Conservation (phyloP, 257 asterid genomes). For the Voacanga thouarsii region DNA sequence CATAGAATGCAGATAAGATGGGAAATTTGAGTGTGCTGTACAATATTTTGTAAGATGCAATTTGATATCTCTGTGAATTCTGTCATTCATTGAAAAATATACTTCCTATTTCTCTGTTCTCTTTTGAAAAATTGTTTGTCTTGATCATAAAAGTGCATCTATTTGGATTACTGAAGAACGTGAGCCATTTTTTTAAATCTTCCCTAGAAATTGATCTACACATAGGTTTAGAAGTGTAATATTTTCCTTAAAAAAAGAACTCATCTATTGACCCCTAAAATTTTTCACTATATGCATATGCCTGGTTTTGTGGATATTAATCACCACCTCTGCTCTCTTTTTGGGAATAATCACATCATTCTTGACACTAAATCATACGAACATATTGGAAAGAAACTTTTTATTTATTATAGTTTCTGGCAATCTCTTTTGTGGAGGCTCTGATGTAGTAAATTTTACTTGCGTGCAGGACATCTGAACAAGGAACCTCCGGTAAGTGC, state of each 20-base stretch:
- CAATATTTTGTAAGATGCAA: neutral
- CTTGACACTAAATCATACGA: neutral
- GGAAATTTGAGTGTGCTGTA: neutral
- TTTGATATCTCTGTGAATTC: neutral
- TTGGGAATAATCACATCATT: neutral
- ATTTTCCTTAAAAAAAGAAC: too few relatives aligned
- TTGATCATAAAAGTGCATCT: neutral
- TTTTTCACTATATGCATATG: neutral
- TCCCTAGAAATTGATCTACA: too few relatives aligned
- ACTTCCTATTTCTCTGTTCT: neutral
- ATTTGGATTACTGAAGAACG: neutral
- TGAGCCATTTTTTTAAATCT: neutral
- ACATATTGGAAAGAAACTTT: neutral
- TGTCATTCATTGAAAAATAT: neutral
- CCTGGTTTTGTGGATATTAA: neutral
- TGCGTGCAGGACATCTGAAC: conserved; percentile 73
- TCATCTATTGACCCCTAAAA: neutral
- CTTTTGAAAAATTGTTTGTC: neutral
- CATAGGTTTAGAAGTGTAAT: neutral
- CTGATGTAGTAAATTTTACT: conserved; percentile 26
- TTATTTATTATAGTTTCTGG: neutral
- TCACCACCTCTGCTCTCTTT: neutral
- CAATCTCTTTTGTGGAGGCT: neutral
- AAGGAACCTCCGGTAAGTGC: conserved; percentile 64
- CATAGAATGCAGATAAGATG: neutral